Percentiles rank a stretch among this genome's conserved stretches.
phyloP scores from a whole-genome alignment of 2,329 filamentous ascomycete species.

The Trichoderma sp. region DNA sequence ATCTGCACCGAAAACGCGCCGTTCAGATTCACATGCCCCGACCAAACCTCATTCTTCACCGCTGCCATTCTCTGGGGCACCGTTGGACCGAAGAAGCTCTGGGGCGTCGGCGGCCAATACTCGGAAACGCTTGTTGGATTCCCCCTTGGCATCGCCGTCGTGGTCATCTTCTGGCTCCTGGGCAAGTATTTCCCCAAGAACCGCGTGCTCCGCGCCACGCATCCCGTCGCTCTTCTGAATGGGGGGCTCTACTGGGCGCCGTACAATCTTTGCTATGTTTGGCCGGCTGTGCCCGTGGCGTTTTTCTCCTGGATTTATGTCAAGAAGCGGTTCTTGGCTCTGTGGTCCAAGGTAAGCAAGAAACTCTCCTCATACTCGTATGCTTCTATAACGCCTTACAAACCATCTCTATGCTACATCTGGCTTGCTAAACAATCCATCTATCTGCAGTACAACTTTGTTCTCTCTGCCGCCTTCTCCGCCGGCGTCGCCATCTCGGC shows the following conservation, averaged over 20 bases:
- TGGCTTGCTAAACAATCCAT: not conserved
- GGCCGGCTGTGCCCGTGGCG: slow-evolving; percentile 46
- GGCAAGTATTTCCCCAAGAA: slow-evolving; percentile 34
- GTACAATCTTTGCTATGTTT: slow-evolving; percentile 46
- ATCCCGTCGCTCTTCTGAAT: slow-evolving; percentile 42
- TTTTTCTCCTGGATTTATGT: slow-evolving; percentile 48
- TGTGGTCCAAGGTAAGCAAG: slow-evolving; percentile 44
- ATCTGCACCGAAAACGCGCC: slow-evolving; percentile 34
- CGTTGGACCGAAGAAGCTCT: slow-evolving; percentile 37
- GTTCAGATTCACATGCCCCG: slow-evolving; percentile 14
- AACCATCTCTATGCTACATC: not conserved
- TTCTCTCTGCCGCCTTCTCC: slow-evolving; percentile 41
- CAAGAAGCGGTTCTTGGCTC: slow-evolving; percentile 41
- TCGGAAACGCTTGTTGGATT: slow-evolving; percentile 38
- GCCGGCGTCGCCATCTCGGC: slow-evolving; percentile 42
- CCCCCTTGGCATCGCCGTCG: slow-evolving; percentile 37
- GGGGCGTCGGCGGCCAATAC: slow-evolving; percentile 35
- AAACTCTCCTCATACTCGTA: not conserved
- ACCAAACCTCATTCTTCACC: slow-evolving; percentile 26
- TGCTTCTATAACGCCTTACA: too few relatives aligned
- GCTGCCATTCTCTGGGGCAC: slow-evolving; percentile 41
- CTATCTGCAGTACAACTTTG: slow-evolving; percentile 44
- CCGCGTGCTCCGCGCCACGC: slow-evolving; percentile 37
- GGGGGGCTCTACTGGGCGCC: slow-evolving; percentile 41
- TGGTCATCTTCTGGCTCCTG: slow-evolving; percentile 36